A percentile compares a stretch with the other conserved stretches of the same genome.
Conservation (phyloP, 345 rosid genomes). For the Punica granatum region DNA sequence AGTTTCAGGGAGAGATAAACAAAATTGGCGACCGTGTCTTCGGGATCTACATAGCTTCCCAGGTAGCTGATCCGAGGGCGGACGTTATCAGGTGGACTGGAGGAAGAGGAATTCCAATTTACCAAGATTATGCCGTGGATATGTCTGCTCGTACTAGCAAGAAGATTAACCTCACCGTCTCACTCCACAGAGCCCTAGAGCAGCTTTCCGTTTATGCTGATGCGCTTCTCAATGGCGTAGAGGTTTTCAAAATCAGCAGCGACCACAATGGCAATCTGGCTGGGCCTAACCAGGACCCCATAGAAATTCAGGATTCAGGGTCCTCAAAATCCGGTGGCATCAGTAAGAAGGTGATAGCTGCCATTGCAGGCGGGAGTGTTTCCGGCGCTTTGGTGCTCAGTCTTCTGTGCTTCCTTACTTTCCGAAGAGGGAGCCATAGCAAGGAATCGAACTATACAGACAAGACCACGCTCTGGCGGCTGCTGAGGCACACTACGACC, state of each 20-base stretch:
- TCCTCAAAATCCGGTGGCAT: too few species aligned
- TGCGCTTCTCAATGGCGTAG: conserved; percentile 32
- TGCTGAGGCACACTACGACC: too few species aligned
- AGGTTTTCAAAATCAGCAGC: conserved; percentile 29
- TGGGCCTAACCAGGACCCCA: conserved; percentile 19
- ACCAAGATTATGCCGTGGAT: conserved; percentile 23
- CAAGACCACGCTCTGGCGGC: background rate
- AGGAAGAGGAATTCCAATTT: conserved; percentile 15
- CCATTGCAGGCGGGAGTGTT: background rate
- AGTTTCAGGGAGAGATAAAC: conserved; percentile 8
- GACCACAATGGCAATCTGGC: conserved; percentile 20
- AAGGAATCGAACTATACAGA: too few species aligned
- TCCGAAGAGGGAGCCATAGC: background rate
- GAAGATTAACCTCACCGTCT: conserved; percentile 16
- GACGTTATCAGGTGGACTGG: conserved; percentile 17
- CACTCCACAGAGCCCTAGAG: conserved; percentile 14
- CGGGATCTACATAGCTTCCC: conserved; percentile 19
- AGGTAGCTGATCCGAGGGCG: conserved; percentile 11
- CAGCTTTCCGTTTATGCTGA: conserved; percentile 15
- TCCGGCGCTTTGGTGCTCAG: background rate
- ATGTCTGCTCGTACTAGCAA: background rate
- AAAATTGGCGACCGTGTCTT: conserved; percentile 6
- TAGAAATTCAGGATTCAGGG: background rate
- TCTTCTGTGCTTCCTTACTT: background rate
- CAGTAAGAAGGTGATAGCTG: background rate